These are phyloP conservation scores for Mucor circinelloides DNA, from an alignment of 371 early-diverging fungal species.

Conservation along the genomic window DNA sequence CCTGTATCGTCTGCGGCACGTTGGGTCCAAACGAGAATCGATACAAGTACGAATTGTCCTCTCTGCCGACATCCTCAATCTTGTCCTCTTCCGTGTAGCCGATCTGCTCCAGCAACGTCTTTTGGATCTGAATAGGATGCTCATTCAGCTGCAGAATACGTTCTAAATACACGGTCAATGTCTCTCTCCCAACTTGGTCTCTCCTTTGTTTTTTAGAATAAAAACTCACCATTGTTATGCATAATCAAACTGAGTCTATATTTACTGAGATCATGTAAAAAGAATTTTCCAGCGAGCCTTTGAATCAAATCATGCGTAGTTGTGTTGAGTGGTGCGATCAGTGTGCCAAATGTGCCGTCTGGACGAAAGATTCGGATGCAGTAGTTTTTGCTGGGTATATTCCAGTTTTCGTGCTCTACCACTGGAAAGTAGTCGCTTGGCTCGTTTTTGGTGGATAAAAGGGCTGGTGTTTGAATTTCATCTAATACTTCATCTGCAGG, in stretches of 20 bases:
- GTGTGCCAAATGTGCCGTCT: conserved; percentile 78
- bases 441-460: conserved; percentile 22
- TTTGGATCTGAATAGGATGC: conserved; percentile 73
- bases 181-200: neutral
- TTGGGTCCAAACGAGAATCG: conserved; percentile 77
- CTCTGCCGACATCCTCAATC: conserved; percentile 76
- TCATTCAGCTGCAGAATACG: conserved; percentile 68
- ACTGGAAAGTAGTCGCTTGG: conserved; percentile 43
- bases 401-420: conserved; percentile 32
- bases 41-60: conserved; percentile 84
- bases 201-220: no score
- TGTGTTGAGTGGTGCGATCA: conserved; percentile 65
- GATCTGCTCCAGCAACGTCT: conserved; percentile 69
- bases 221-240: conserved; percentile 55
- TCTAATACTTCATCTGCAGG: conserved; percentile 28
- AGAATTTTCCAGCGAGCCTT: conserved; percentile 76
- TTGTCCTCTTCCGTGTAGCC: conserved; percentile 82
- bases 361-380: conserved; percentile 68
- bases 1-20: conserved; percentile 46
- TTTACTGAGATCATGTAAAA: conserved; percentile 73
- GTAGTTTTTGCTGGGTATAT: conserved; percentile 39
- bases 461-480: conserved; percentile 15
- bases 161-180: conserved; percentile 35
- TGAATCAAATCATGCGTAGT: conserved; percentile 75
- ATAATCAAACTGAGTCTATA: conserved; percentile 69